These are phyloP conservation scores for Pachyrhizus erosus DNA, from an alignment of 306 rosid genomes.

Conservation along the genomic window DNA sequence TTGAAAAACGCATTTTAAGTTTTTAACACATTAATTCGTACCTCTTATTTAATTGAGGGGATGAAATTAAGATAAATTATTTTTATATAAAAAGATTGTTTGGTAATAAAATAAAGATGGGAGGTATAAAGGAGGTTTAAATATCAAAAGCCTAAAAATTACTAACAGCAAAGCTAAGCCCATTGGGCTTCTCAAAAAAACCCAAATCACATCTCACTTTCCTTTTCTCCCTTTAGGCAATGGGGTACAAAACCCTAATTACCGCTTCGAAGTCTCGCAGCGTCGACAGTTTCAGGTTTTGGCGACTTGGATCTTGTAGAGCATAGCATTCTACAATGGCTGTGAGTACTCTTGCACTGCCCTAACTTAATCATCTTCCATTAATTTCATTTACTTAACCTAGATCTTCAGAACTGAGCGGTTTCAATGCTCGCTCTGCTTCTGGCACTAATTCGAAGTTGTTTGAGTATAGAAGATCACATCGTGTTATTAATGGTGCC, in stretches of 20 bases:
- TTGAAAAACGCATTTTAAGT: too few species aligned
- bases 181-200: background rate
- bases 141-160: too few species aligned
- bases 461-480: too few species aligned
- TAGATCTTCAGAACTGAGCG: too few species aligned
- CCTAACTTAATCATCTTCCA: background rate
- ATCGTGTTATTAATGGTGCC: background rate
- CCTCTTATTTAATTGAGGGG: too few species aligned
- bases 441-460: too few species aligned
- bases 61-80: too few species aligned
- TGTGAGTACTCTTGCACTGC: constrained; percentile 5
- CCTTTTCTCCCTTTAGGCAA: background rate
- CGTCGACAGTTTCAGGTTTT: background rate
- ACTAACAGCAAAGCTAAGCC: background rate
- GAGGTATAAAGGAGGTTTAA: too few species aligned
- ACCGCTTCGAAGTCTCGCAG: background rate
- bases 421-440: background rate
- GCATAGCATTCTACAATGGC: constrained; percentile 38
- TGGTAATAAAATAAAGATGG: too few species aligned
- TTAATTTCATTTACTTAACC: background rate
- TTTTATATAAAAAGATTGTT: too few species aligned
- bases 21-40: too few species aligned
- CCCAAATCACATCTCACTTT: background rate
- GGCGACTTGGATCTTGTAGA: background rate
- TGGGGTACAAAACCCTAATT: constrained; percentile 36